Evolutionary conservation across 768 basidiomycete genomes (phyloP), one percentile per base, ranked within the genome.

Genomic region (Floccularia luteovirens): DNA sequence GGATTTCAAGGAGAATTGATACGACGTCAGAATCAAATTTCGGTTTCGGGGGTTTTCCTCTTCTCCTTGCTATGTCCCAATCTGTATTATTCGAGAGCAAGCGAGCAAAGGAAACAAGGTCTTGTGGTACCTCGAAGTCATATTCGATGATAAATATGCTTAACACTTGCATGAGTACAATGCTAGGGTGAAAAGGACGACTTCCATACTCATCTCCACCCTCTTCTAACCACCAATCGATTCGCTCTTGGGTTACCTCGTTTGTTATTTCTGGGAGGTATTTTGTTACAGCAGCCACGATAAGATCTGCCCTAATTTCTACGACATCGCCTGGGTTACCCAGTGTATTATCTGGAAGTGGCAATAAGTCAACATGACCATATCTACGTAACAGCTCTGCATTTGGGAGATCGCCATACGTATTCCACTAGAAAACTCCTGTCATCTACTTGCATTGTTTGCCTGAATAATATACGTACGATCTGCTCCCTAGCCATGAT

Each of bases 201-300:
- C 36, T 38, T n/a, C 39, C 80, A 47, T 53, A 92, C 91, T 96
- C 92, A 47, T 94, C 91, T 14, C 84, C 84, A 2, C 83, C 87
- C 53, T 82, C 75, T 46, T 96, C 90, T 10, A 98, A 63, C 88
- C 92, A 92, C 81, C 88, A 96, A 44, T 97, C 89, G 6, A 96
- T 82, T 27, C 90, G 73, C 48, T 79, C 77, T 46, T 71, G 63
- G 24, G 61, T 41, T 23, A 59, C 50, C 19, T 56, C 51, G 39
- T 44, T 50, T 42, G 51, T 50, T 23, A 44, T 34, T 10, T 43
- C 46, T n/a, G 48, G 40, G 21, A 44, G 38, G 24, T 27, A 43
- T 37, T 55, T 50, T 25, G 51, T 30, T 30, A 74, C 54, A 19
- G 60, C 60, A 6, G 65, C 54, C 17, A 88, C 70, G 8, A 81